phyloP scores from a whole-genome alignment of 345 rosid genomes.

The Aurinia saxatilis region DNA sequence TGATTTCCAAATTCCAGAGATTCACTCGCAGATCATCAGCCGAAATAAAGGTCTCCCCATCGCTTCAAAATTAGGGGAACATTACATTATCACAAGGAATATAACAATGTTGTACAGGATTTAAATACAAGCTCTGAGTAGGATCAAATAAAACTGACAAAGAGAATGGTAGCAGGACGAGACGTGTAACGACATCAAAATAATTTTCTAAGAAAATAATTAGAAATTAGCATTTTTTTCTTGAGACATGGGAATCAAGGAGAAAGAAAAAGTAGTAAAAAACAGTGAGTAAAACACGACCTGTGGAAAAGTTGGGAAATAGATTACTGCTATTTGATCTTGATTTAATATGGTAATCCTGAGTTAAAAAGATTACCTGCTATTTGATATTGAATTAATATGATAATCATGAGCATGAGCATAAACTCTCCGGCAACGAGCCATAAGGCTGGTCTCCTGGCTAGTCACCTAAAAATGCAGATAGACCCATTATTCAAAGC shows the following conservation, averaged over 20 bases:
- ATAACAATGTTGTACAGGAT: background rate
- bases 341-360: slow-evolving; percentile 79
- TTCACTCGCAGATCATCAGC: slow-evolving; percentile 98
- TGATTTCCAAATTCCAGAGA: slow-evolving; percentile 99
- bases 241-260: slow-evolving; percentile 5
- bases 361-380: slow-evolving; percentile 60
- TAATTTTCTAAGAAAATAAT: background rate
- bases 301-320: background rate
- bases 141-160: background rate
- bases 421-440: slow-evolving; percentile 96
- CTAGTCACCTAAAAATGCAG: slow-evolving; percentile 31
- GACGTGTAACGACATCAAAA: background rate
- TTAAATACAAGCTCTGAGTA: background rate
- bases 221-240: background rate
- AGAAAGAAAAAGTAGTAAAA: background rate
- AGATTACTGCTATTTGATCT: slow-evolving; percentile 66
- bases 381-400: slow-evolving; percentile 85
- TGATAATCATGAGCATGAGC: slow-evolving; percentile 95
- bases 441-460: slow-evolving; percentile 73
- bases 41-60: slow-evolving; percentile 96
- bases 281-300: background rate
- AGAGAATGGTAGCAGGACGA: background rate
- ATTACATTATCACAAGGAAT: slow-evolving; percentile 3
- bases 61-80: slow-evolving; percentile 37
- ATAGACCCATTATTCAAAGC: slow-evolving; percentile 3